Base-by-base conservation (phyloP, 2,329 filamentous ascomycete species). In the Dothidotthia symphoricarpi region DNA sequence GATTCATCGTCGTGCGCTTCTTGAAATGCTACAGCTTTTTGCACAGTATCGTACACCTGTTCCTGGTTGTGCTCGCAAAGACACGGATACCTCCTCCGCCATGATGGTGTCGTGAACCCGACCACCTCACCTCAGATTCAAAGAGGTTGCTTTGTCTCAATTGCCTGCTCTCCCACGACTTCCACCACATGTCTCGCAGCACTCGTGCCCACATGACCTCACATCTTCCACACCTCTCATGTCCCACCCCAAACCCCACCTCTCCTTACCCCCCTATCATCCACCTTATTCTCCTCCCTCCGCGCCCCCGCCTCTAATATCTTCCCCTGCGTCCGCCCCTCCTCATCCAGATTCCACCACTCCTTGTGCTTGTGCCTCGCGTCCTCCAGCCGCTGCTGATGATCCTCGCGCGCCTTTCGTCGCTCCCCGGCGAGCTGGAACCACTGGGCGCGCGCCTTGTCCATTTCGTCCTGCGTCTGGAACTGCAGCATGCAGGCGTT, bases 391-490 rank as follows among this genome's bases (percentile, higher is more conserved):
- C 67, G 66, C 43, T 59, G 45, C 56, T 70, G 67, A 45, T 72
- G 69, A 46, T 76, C 75, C 66, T 88, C 83, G 25, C 82, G 72
- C 66, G 85, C 81, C 40, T 72, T 72, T 55, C 82, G 78, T 39
- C 90, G 76, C 70, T 88, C 80, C 54, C 87, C 75, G 34, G 87
- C 78, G 48, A 80, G 76, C 34, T 82, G 80, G 67, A 97, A 97
- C 93, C 93, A 98, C 64, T 97, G 89, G 67, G 89, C 86, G 35
- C 93, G 76, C 48, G 93, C 93, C 16, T 81, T 82, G 70, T 98
- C 93, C 68, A 94, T 80, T 65, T 94, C 88, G 37, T 78, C 81
- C 48, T 83, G 86, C 49, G 87, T 94, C 38, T 91, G 90, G 71
- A 94, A 85, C 39, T 76, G 69, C 53, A 90, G 76, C 89, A 98